Evolutionary conservation across 2,329 filamentous ascomycete genomes (phyloP), one percentile per base, ranked within the genome.

Genomic region (Sclerotinia nivalis): DNA sequence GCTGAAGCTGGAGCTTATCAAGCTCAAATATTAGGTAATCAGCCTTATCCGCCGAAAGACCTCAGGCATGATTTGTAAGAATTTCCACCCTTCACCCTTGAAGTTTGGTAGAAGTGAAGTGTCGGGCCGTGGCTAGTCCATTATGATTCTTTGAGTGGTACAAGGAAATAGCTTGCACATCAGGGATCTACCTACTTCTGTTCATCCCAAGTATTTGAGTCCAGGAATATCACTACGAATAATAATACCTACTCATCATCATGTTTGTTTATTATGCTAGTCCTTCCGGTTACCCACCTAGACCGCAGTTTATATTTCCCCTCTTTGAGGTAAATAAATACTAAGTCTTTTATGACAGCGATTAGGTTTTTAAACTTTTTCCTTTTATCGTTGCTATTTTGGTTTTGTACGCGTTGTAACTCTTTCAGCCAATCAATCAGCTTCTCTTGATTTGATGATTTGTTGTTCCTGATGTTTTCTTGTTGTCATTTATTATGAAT

Each of bases 21-120:
- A 49, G 12, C 54, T 15, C 18, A 2, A 13, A 6, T 22, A 50
- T 61, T 60, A 49, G n/a, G n/a, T 68, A 61, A 68, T 68, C 66
- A 68, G 66, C 66, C 66, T 68, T 68, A 68, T 50, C 31, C 4
- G 22, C 9, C 3, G 1, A 2, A 6, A 0, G 31, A 4, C 66
- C 66, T 68, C 18, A 68, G 66, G 66, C 54, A 61, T 59, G 34
- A 50, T 54, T 22, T n/a, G n/a, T 34, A 31, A 31, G 34, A 28
- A 37, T 2, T 28, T 13, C 12, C n/a, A 28, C 2, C 10, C 28
- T 52, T 13, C 12, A 4, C 25, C 58, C 25, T 61, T 6, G 58
- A 61, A 47, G 25, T 40, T 52, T 25, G 61, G 22, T 37, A 64
- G 22, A 50, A 50, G 34, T 37, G n/a, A 28, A n/a, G 25, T 25